phyloP scores from a whole-genome alignment of 2,329 filamentous ascomycete species.

The Plenodomus biglobosus region DNA sequence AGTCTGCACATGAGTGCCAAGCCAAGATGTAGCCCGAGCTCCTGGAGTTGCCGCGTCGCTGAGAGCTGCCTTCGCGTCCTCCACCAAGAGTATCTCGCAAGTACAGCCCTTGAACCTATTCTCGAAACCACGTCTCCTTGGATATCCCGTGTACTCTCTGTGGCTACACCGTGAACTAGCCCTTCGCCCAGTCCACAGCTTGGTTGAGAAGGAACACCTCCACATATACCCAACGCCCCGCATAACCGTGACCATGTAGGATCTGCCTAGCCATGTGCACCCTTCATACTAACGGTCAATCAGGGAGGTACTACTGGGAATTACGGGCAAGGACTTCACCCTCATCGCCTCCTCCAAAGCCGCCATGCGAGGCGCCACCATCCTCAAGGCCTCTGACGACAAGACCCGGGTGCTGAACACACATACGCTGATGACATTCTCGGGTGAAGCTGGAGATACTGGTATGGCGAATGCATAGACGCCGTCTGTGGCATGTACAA shows the following conservation, averaged over 20 bases:
- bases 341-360: slow-evolving; percentile 97
- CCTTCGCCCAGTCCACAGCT: background rate
- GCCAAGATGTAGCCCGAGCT: slow-evolving; percentile 15
- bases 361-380: slow-evolving; percentile 93
- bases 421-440: slow-evolving; percentile 92
- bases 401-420: slow-evolving; percentile 93
- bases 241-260: slow-evolving; percentile 34
- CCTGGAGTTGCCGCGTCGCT: slow-evolving; percentile 14
- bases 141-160: background rate
- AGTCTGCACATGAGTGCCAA: background rate
- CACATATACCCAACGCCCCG: slow-evolving; percentile 3
- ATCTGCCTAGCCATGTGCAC: background rate
- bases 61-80: slow-evolving; percentile 17
- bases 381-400: slow-evolving; percentile 93
- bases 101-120: background rate
- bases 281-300: slow-evolving; percentile 16
- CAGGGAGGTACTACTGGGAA: slow-evolving; percentile 97
- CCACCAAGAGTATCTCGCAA: background rate
- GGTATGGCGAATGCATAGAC: slow-evolving; percentile 54
- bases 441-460: slow-evolving; percentile 94
- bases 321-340: slow-evolving; percentile 99
- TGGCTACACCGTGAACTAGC: background rate
- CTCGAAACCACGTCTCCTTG: background rate
- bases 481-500: background rate
- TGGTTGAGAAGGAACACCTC: background rate